Evolutionary conservation across 345 rosid genomes (phyloP), one percentile per base, ranked within the genome.

Genomic region (Jatropha curcas): DNA sequence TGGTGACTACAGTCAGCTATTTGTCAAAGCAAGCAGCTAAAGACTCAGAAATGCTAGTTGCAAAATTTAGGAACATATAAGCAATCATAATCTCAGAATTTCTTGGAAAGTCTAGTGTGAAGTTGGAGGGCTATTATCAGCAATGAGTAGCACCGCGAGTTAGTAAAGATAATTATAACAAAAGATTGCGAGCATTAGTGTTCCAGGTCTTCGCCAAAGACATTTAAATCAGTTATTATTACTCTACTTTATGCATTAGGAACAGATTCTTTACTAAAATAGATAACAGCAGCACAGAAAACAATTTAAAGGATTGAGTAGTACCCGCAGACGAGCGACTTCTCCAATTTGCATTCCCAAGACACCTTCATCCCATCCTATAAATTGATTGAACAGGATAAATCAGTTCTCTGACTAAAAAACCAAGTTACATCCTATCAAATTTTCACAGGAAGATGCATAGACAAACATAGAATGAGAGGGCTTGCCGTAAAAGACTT

Each of bases 351-450:
- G 97, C 98, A 94, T 94, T 72, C 90, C 97, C 79, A 89, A 9
- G 72, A 94, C 98, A 65, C 98, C 98, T 88, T 92, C 98, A 87
- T 94, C 98, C 97, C 97, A 92, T 80, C 98, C 98, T 94, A 77
- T 75, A 86, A 27, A 52, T 45, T 17, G 13, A 50, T 72, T 11
- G 43, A 65, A 65, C 58, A 76, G n/a, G 41, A 24, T 7, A 35
- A 41, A 58, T 57, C 35, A 70, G 52, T 56, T 55, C 45, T 62
- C 61, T 68, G 20, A 31, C 24, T 53, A 50, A 43, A 50, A 43
- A n/a, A 22, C 16, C 34, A 31, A 25, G 9, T 35, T 6, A 60
- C n/a, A 37, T n/a, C 35, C 25, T 22, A 25, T 22, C 13, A 20
- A 60, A 25, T 25, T 30, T 37, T 52, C 12, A 33, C 66, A 57